Percentiles rank a stretch among this genome's conserved stretches.
phyloP scores from a whole-genome alignment of 192 early-diverging fungal species.

The Backusella mclennaniae region DNA sequence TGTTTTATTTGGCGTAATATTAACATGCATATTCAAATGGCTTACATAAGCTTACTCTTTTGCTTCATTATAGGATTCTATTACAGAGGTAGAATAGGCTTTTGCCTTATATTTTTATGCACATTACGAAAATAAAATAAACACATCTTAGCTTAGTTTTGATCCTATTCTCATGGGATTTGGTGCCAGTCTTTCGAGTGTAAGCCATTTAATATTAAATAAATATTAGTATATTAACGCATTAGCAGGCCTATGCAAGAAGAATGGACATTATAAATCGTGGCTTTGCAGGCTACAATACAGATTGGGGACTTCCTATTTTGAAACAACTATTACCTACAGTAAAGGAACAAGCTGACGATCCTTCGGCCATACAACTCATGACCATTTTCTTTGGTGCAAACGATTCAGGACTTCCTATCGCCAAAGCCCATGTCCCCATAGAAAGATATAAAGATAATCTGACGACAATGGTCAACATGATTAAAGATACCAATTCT shows the following conservation, averaged over 20 bases:
- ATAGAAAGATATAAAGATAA: conserved; percentile 60
- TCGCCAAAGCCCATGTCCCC: conserved; percentile 54
- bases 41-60: not conserved
- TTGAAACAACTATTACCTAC: conserved; percentile 53
- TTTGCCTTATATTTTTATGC: not conserved
- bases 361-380: conserved; percentile 43
- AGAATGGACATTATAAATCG: conserved; percentile 76
- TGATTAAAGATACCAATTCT: conserved; percentile 51
- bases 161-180: conserved; percentile 20
- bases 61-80: conserved; percentile 36
- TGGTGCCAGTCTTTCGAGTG: conserved; percentile 21
- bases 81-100: conserved; percentile 39
- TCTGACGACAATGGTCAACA: conserved; percentile 51
- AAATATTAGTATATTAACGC: conserved; percentile 14
- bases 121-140: not conserved
- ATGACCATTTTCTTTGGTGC: conserved; percentile 81
- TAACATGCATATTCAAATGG: not conserved
- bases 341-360: conserved; percentile 7
- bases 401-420: conserved; percentile 66
- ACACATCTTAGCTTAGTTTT: conserved; percentile 18
- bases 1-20: conserved; percentile 27
- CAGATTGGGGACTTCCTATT: conserved; percentile 54
- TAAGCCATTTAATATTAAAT: not conserved
- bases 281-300: conserved; percentile 79
- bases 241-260: conserved; percentile 56